Base-by-base conservation (phyloP, 179 eudicot species). In the Silene noctiflora region DNA sequence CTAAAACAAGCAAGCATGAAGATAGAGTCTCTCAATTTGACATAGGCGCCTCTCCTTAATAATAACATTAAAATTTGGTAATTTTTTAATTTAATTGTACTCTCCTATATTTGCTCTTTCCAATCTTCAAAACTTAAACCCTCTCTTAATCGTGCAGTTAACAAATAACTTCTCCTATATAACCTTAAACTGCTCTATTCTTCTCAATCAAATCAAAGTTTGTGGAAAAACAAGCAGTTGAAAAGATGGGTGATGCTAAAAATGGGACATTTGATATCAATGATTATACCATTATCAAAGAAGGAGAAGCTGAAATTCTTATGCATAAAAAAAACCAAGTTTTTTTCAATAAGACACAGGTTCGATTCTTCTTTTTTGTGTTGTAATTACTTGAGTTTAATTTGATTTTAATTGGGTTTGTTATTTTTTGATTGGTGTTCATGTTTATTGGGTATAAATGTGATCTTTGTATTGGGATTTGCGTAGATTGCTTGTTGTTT, bases 291-390 rank as follows among this genome's bases (percentile, higher is more conserved):
- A 79, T 93, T n/a, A 83, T 96, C 74, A 96, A 89, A 81, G 98
- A 96, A 82, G 99, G 99, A 2, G 99, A 96, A 71, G 97, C 99
- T 74, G 99, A 96, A 88, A 93, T 96, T 88, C 86, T 96, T 67
- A 90, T 93, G 97, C 98, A 88, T 81, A 83, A 84, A n/a, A 85
- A 90, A 24, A 93, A 93, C 67, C 84, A 89, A 90, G 99, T 96
- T 81, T 96, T 96, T 65, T 96, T 81, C 85, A 96, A 96, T 77
- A 93, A 90, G 79, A 75, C 99, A 78, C 99, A 95, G 99, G 99
- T 95, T 78, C 62, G 12, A 24, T 71, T 48, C 44, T 2, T 46
- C 44, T 2, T 46, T 58, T 73, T 13, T 60, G 4, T 21, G 0
- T 20, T 24, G 1, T 61, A 8, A 2, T 61, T 61, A 20, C 13